These are phyloP conservation scores for Aspergillus nanangensis DNA, from an alignment of 495 filamentous ascomycete species.

Conservation along the genomic window DNA sequence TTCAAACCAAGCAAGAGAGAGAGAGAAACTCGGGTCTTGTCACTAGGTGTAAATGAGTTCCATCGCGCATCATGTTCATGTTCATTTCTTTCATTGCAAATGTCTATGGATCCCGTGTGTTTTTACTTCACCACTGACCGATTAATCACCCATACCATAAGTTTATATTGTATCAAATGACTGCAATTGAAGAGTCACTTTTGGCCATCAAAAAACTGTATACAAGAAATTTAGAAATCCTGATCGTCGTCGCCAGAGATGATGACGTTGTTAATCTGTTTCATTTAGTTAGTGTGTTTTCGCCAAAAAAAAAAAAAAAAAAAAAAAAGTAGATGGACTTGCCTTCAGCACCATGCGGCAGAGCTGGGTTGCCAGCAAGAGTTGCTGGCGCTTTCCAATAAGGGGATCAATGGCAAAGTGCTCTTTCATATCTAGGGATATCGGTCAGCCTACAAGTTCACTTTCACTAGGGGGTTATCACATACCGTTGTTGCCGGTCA, in stretches of 20 bases:
- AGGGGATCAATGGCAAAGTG: constrained; percentile 97
- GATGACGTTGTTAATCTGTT: constrained; percentile 82
- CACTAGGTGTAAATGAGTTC: neutral
- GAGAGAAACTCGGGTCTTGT: neutral
- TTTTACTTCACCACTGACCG: constrained; percentile 3
- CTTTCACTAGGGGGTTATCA: constrained; percentile 3
- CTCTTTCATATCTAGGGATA: constrained; percentile 75
- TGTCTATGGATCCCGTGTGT: constrained; percentile 6
- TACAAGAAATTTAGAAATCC: constrained; percentile 67
- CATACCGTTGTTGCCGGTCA: constrained; percentile 79
- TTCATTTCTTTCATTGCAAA: constrained; percentile 11
- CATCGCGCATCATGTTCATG: too few species aligned
- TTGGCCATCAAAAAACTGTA: constrained; percentile 18
- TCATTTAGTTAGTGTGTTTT: constrained; percentile 15
- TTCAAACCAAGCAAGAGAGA: too few species aligned
- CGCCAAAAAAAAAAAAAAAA: too few species aligned
- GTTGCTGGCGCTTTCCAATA: constrained; percentile 95
- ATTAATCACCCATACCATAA: constrained; percentile 4
- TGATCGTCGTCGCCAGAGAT: constrained; percentile 87
- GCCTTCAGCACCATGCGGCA: constrained; percentile 99
- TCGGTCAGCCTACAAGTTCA: neutral
- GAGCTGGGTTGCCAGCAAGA: constrained; percentile 92
- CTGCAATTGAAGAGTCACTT: constrained; percentile 11
- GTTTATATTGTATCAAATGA: constrained; percentile 2
- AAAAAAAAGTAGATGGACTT: too few species aligned